Percentiles rank a stretch among this genome's conserved stretches.
Evolutionary conservation across 805 yeast species (phyloP).

Genomic region (Nakazawaea anatomiae): DNA sequence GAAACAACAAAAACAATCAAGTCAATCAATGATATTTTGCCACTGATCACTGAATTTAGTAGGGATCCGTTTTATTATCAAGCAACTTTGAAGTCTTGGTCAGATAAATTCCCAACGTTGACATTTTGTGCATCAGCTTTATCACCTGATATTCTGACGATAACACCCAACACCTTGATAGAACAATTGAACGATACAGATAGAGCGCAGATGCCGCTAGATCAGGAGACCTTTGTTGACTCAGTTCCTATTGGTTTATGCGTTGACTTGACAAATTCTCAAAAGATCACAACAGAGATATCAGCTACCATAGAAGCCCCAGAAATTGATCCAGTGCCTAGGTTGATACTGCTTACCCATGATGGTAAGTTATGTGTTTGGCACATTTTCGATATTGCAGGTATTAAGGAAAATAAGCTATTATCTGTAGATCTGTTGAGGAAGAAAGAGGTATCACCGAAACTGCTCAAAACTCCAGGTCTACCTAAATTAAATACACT

Average conservation of each 20-base stretch:
- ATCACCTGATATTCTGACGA: slow-evolving; percentile 55
- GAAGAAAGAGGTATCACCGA: background rate
- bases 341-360: slow-evolving; percentile 55
- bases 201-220: slow-evolving; percentile 70
- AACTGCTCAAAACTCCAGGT: background rate
- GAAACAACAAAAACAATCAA: slow-evolving; percentile 16
- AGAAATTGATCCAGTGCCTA: slow-evolving; percentile 65
- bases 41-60: slow-evolving; percentile 45
- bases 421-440: slow-evolving; percentile 6
- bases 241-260: slow-evolving; percentile 67
- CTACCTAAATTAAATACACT: background rate
- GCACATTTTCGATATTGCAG: slow-evolving; percentile 55
- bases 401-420: slow-evolving; percentile 33
- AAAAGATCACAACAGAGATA: slow-evolving; percentile 45
- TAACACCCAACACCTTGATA: slow-evolving; percentile 31
- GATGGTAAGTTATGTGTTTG: slow-evolving; percentile 59
- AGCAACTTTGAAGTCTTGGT: slow-evolving; percentile 34
- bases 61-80: slow-evolving; percentile 43
- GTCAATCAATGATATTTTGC: slow-evolving; percentile 39
- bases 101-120: slow-evolving; percentile 24
- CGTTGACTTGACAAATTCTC: slow-evolving; percentile 46
- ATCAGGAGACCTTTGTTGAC: slow-evolving; percentile 59
- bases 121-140: slow-evolving; percentile 53
- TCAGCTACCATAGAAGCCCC: slow-evolving; percentile 13
- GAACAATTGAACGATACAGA: slow-evolving; percentile 61